phyloP scores from a whole-genome alignment of 306 rosid genomes.

The Quercus aquifolioides region DNA sequence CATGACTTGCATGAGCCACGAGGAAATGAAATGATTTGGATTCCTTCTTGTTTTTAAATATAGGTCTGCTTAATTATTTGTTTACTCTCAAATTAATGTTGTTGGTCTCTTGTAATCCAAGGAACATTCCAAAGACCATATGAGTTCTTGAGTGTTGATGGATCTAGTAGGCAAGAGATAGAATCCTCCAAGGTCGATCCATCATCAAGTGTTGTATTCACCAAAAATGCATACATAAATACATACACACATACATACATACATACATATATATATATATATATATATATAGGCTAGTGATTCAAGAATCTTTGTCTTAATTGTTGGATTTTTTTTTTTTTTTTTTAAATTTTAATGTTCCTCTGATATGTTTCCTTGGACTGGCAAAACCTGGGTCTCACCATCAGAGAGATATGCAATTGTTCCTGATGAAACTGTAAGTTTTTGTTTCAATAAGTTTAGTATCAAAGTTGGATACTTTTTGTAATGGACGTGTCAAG shows the following conservation, averaged over 20 bases:
- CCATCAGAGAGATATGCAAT: constrained; percentile 78
- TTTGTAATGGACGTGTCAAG: background rate
- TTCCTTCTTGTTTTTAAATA: background rate
- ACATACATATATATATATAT: background rate
- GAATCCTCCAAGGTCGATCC: constrained; percentile 63
- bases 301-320: background rate
- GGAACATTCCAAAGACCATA: constrained; percentile 72
- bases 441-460: constrained; percentile 20
- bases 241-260: fast-evolving
- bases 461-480: background rate
- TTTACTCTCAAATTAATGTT: constrained; percentile 21
- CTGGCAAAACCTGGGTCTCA: constrained; percentile 65
- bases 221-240: background rate
- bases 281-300: background rate
- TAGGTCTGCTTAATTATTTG: background rate
- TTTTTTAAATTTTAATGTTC: background rate
- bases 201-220: constrained; percentile 56
- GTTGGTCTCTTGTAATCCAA: constrained; percentile 23
- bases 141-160: constrained; percentile 82
- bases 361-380: background rate
- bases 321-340: background rate
- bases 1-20: background rate
- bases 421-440: constrained; percentile 88
- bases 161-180: constrained; percentile 68
- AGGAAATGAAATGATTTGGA: background rate